A percentile compares a stretch with the other conserved stretches of the same genome.
Evolutionary conservation across 768 basidiomycete species (phyloP).

Genomic region (Sarcomyxa edulis): DNA sequence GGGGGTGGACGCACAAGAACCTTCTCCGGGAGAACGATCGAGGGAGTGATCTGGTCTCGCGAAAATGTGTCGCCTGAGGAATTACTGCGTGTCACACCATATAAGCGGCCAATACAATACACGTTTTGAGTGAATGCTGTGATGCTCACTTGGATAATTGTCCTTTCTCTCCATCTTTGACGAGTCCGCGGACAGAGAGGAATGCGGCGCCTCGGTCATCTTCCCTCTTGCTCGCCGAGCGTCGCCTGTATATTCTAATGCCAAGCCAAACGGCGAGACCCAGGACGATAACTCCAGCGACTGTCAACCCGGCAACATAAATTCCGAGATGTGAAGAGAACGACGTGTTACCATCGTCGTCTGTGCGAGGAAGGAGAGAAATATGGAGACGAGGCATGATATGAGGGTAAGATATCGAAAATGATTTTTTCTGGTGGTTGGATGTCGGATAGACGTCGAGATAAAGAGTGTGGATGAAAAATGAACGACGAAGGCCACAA

Average conservation of each 20-base stretch:
- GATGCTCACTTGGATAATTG: conserved; percentile 16
- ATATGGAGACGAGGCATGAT: conserved; percentile 6
- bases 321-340: conserved; percentile 26
- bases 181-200: conserved; percentile 43
- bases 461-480: background rate
- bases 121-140: conserved; percentile 1
- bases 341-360: conserved; percentile 1
- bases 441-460: background rate
- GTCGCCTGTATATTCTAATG: conserved; percentile 36
- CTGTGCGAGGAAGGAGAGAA: conserved; percentile 1
- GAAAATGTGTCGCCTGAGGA: conserved; percentile 25
- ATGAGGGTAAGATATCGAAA: conserved; percentile 1
- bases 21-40: conserved; percentile 51
- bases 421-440: background rate
- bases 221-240: conserved; percentile 27
- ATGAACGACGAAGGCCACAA: background rate
- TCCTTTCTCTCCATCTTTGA: conserved; percentile 27
- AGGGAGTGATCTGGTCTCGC: conserved; percentile 33
- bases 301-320: conserved; percentile 46
- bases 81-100: background rate
- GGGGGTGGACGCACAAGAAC: conserved; percentile 29
- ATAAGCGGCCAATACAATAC: no score
- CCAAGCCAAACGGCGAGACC: conserved; percentile 36
- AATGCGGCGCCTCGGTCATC: conserved; percentile 35
- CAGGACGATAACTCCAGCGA: conserved; percentile 36